These are phyloP conservation scores for Mycena sanguinolenta DNA, from an alignment of 768 basidiomycete genomes.

Conservation along the genomic window DNA sequence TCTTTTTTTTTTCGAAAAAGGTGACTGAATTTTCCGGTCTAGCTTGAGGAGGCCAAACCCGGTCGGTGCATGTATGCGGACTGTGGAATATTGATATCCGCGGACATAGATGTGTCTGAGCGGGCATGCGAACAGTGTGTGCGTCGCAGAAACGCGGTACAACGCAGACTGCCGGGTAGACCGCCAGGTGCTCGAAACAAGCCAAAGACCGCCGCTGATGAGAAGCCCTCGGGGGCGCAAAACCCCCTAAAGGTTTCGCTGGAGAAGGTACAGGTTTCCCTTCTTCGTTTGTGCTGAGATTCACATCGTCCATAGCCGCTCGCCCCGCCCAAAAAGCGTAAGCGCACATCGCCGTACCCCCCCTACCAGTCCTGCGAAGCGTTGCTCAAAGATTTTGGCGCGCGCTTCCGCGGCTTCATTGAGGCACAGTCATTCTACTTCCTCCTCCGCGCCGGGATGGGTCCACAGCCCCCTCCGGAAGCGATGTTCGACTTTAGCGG, in stretches of 20 bases:
- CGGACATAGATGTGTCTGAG: slow-evolving; percentile 8
- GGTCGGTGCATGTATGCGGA: slow-evolving; percentile 42
- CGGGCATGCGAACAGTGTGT: slow-evolving; percentile 42
- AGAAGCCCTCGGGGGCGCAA: neutral
- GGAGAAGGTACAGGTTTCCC: slow-evolving; percentile 8
- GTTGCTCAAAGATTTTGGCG: slow-evolving; percentile 44
- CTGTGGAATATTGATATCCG: slow-evolving; percentile 39
- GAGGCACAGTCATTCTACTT: slow-evolving; percentile 52
- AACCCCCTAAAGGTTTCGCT: neutral
- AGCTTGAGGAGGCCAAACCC: slow-evolving; percentile 15
- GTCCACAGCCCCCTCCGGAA: slow-evolving; percentile 21
- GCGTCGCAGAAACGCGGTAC: slow-evolving; percentile 37
- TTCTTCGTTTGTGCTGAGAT: neutral
- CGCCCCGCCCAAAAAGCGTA: slow-evolving; percentile 39
- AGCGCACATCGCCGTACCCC: slow-evolving; percentile 46
- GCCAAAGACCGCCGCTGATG: slow-evolving; percentile 2
- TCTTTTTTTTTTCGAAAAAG: slow-evolving; percentile 9
- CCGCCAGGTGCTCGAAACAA: slow-evolving; percentile 29
- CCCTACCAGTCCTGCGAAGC: slow-evolving; percentile 50
- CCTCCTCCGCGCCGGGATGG: slow-evolving; percentile 41
- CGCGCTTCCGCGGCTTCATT: slow-evolving; percentile 48
- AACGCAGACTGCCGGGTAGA: slow-evolving; percentile 26
- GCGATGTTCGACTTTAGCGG: slow-evolving; percentile 62
- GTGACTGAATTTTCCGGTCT: slow-evolving; percentile 5
- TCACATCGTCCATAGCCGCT: slow-evolving; percentile 32